Base-by-base conservation (phyloP, 768 basidiomycete genomes). In the Jaapia argillacea region DNA sequence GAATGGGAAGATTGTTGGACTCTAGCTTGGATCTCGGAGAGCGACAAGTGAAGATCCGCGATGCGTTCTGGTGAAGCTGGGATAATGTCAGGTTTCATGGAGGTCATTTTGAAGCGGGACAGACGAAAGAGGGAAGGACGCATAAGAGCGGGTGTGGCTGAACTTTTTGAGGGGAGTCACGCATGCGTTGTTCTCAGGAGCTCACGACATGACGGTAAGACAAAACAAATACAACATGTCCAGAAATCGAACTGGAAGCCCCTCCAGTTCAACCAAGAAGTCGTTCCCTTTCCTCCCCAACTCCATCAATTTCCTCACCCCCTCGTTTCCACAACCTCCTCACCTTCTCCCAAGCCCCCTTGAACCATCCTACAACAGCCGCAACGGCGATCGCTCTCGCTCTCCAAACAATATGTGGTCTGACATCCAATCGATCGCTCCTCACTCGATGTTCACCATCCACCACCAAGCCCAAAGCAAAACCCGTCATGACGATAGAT, bases 371-470 rank as follows among this genome's bases (percentile, higher is more conserved):
- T 28, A 48, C 47, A 1, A 45, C 6, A 1, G 31, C 41, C 3
- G 33, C 43, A 2, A 51, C 51, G 20, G 57, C 42, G 45, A 42
- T 47, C 1, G 38, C 54, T n/a, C 63, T 54, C 38, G 53, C 56
- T 3, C 63, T 56, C 63, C 64, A 63, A 2, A 69, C 48, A 1
- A 33, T 31, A 41, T 67, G 66, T 36, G 54, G 46, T 4, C 46
- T 45, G 23, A 42, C 44, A 31, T 79, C 68, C 22, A 87, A 72
- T n/a, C 80, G 65, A 44, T 86, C 85, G 6, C 57, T 54, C 16
- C 85, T 69, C 4, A 87, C 60, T 20, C 83, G 67, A 51, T 84
- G 75, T 42, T 85, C 75, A 14, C 52, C 50, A 54, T 93, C 90
- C 27, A 90, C 74, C 4, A 82, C 69, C 12, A 82, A 69, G 3